A percentile compares a stretch with the other conserved stretches of the same genome.
Conservation (phyloP, 441 rosid genomes). For the Mallotus repandus region DNA sequence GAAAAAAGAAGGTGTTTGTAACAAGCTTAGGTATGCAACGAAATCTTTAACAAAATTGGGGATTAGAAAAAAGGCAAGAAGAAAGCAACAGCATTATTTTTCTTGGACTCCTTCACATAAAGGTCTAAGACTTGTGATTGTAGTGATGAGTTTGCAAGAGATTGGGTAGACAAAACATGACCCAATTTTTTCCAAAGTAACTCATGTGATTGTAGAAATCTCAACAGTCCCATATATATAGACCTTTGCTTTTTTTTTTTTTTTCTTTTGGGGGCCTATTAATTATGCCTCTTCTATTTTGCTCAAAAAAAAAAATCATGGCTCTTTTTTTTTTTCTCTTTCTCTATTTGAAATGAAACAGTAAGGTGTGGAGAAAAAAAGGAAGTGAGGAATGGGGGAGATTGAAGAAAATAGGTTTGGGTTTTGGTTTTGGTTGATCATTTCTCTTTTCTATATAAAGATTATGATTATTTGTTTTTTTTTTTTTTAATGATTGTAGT, state of each 20-base stretch:
- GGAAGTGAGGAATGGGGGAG: neutral
- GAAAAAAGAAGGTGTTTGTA: neutral
- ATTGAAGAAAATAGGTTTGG: neutral
- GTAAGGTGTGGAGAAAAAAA: neutral
- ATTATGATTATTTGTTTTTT: neutral
- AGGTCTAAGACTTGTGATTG: neutral
- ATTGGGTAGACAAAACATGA: slow-evolving; percentile 6
- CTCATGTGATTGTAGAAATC: slow-evolving; percentile 6
- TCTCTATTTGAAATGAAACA: slow-evolving; percentile 5
- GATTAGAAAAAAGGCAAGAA: neutral
- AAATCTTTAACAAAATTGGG: neutral
- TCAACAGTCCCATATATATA: neutral
- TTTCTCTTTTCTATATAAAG: neutral
- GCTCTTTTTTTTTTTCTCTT: neutral
- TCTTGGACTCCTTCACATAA: neutral
- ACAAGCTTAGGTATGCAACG: neutral
- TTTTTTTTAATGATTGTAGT: neutral
- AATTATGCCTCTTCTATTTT: neutral
- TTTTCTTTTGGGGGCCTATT: neutral
- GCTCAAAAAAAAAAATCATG: too few relatives aligned
- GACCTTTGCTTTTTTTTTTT: neutral
- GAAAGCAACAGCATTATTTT: neutral
- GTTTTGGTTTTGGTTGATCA: neutral
- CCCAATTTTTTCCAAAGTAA: neutral
- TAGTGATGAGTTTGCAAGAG: slow-evolving; percentile 11